These are phyloP conservation scores for Chaetothyriales sp. DNA, from an alignment of 2,329 filamentous ascomycete species.

Conservation along the genomic window DNA sequence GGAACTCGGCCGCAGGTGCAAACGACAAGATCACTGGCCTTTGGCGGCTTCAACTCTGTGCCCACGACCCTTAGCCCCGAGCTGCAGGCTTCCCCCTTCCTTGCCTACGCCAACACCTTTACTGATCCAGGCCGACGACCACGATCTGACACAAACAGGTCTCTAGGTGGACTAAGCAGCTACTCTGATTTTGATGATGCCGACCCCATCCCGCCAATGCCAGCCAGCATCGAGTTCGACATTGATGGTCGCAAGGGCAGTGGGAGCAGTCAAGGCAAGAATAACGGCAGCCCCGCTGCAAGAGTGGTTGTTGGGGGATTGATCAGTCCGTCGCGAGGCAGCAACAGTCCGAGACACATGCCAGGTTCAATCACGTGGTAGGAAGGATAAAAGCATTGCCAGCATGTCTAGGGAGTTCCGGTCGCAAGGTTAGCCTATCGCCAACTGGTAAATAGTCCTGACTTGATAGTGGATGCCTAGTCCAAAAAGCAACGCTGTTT, in stretches of 20 bases:
- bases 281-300: conserved; percentile 16
- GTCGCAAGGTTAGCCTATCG: background rate
- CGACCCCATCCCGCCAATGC: conserved; percentile 18
- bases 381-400: conserved; percentile 1
- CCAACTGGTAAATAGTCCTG: background rate
- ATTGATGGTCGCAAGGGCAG: conserved; percentile 16
- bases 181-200: conserved; percentile 18
- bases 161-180: conserved; percentile 14
- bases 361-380: conserved; percentile 8
- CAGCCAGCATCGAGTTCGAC: conserved; percentile 12
- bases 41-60: conserved; percentile 15
- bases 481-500: background rate
- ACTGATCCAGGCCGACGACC: conserved; percentile 12
- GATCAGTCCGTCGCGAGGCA: conserved; percentile 14
- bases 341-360: conserved; percentile 15
- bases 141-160: conserved; percentile 17
- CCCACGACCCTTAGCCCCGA: conserved; percentile 13
- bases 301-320: conserved; percentile 11
- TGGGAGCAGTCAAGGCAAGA: conserved; percentile 16
- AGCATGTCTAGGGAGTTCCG: background rate
- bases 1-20: conserved; percentile 31
- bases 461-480: background rate
- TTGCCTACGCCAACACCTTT: conserved; percentile 16
- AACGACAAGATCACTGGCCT: conserved; percentile 11
- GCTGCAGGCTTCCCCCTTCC: conserved; percentile 15